phyloP scores from a whole-genome alignment of 2,329 filamentous ascomycete species.

The Calonectria naviculata region DNA sequence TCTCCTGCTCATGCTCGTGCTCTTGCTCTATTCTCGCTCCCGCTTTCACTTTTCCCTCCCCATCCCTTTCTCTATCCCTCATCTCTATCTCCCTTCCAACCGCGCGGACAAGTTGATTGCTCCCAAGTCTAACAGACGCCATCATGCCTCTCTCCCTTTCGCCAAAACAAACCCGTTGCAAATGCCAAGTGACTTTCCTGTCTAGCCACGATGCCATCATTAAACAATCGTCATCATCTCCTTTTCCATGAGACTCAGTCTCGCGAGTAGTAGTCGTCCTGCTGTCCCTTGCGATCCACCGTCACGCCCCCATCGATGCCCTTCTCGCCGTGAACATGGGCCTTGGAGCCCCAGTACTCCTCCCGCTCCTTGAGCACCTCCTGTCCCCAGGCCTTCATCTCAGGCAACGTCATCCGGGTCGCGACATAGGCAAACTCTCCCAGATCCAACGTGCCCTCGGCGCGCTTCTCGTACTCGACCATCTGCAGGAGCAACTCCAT shows the following conservation, averaged over 20 bases:
- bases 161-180: not conserved
- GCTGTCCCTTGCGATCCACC: constrained; percentile 50
- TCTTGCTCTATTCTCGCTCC: no score
- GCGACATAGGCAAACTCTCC: constrained; percentile 89
- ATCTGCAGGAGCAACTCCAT: constrained; percentile 95
- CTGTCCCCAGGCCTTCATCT: constrained; percentile 83
- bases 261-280: constrained; percentile 62
- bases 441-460: constrained; percentile 76
- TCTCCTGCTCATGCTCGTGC: no score
- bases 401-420: constrained; percentile 76
- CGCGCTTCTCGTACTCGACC: constrained; percentile 90
- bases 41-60: not conserved
- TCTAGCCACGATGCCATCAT: not conserved
- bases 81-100: not conserved
- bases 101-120: not conserved
- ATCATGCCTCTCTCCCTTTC: not conserved
- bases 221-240: not conserved
- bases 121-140: constrained; percentile 22
- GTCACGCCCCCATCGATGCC: constrained; percentile 52
- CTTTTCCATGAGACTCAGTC: constrained; percentile 23
- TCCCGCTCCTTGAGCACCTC: constrained; percentile 82
- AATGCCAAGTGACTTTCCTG: not conserved
- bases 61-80: not conserved
- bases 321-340: constrained; percentile 58
- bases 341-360: constrained; percentile 72